Evolutionary conservation across 73 alveolate genomes (phyloP).

Genomic region (Symbiodinium natans): DNA sequence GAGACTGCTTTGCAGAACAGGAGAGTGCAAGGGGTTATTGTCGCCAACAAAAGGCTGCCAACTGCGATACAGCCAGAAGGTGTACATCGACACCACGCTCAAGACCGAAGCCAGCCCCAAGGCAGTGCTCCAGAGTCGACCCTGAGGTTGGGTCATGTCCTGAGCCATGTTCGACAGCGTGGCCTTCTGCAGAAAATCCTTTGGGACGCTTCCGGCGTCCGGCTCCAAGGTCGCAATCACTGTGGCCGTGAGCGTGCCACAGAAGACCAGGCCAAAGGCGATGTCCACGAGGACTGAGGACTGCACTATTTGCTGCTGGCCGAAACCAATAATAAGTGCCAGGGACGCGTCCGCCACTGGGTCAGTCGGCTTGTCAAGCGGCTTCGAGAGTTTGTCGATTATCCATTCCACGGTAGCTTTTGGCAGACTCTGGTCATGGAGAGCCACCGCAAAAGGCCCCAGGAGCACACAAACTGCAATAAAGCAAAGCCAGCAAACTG

Average conservation of each 20-base stretch:
- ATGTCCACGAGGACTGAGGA: slow-evolving; percentile 69
- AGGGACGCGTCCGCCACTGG: slow-evolving; percentile 26
- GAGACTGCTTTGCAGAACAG: neutral
- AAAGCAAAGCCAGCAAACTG: neutral
- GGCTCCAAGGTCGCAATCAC: slow-evolving; percentile 40
- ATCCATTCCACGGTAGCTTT: neutral
- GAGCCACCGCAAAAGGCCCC: neutral
- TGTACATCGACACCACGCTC: slow-evolving; percentile 18
- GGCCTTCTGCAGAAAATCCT: slow-evolving; percentile 54
- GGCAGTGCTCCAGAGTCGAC: slow-evolving; percentile 48
- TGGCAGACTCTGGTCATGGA: neutral
- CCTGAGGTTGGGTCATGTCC: slow-evolving; percentile 33
- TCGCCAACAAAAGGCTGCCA: slow-evolving; percentile 29
- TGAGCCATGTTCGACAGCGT: slow-evolving; percentile 74
- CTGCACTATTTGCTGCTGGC: slow-evolving; percentile 12
- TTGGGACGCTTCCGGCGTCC: slow-evolving; percentile 22
- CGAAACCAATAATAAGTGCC: slow-evolving; percentile 59
- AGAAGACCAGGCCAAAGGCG: slow-evolving; percentile 65
- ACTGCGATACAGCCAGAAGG: slow-evolving; percentile 79
- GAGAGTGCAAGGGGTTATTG: slow-evolving; percentile 40
- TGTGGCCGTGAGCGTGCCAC: slow-evolving; percentile 68
- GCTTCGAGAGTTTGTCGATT: neutral
- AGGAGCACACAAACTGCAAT: neutral
- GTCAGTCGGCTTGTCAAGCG: neutral
- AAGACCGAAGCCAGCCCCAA: slow-evolving; percentile 50